Evolutionary conservation across 257 asterid genomes (phyloP).

Genomic region (Solanum clarkiae): DNA sequence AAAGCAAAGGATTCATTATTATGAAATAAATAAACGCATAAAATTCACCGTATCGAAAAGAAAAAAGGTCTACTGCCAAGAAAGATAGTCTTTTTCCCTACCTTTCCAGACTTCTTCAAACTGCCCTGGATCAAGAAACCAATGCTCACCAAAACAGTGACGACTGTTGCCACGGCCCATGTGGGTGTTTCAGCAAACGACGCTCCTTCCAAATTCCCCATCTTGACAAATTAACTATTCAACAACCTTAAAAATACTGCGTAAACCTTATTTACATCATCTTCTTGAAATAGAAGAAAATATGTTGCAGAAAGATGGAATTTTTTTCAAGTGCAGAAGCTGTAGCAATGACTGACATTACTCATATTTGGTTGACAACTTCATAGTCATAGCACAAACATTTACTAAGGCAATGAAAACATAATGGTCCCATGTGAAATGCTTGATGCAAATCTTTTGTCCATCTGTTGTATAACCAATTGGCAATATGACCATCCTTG

Average conservation of each 20-base stretch:
- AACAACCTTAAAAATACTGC: not conserved
- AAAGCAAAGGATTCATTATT: not conserved
- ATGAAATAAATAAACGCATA: not conserved
- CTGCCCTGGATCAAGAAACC: conserved; percentile 28
- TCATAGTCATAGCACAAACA: not conserved
- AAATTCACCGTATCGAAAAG: not conserved
- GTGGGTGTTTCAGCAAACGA: conserved; percentile 36
- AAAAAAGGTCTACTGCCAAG: not conserved
- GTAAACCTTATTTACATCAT: not conserved
- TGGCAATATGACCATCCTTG: not conserved
- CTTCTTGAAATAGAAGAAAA: not conserved
- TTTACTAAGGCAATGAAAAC: conserved; percentile 5
- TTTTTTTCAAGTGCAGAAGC: not conserved
- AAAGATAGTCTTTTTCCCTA: not conserved
- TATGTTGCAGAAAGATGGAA: not conserved
- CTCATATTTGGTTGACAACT: not conserved
- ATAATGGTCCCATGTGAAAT: conserved; percentile 11
- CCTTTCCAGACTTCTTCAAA: conserved; percentile 23
- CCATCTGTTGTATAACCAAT: not conserved
- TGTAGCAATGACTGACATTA: not conserved
- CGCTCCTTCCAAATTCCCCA: conserved; percentile 17
- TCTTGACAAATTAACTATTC: not conserved
- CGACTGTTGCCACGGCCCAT: conserved; percentile 35
- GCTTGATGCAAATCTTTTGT: not conserved
- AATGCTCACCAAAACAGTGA: conserved; percentile 12